phyloP scores from a whole-genome alignment of 208 protist genomes.

The Angomonas desouzai region DNA sequence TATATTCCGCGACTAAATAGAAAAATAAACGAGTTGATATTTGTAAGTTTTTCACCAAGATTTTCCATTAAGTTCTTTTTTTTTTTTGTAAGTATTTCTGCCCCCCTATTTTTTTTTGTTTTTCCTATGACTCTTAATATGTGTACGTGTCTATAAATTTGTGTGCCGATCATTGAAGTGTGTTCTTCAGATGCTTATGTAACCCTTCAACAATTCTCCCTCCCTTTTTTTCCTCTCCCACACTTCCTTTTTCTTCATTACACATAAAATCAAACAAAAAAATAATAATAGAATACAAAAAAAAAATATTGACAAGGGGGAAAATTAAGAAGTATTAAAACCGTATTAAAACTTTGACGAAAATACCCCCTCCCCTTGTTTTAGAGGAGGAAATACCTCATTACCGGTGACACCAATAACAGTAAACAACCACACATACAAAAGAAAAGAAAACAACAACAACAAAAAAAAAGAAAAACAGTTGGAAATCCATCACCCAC shows the following conservation, averaged over 20 bases:
- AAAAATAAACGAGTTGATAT: too few species aligned
- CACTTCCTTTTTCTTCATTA: not conserved
- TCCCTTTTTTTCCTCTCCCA: not conserved
- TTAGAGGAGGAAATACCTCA: too few species aligned
- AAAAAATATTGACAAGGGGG: not conserved
- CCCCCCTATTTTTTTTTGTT: constrained; percentile 2
- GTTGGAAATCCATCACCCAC: not conserved
- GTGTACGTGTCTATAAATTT: too few species aligned
- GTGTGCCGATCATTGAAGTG: too few species aligned
- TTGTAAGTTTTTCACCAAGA: not conserved
- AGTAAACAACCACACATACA: too few species aligned
- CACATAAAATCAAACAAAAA: not conserved
- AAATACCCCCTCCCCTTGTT: too few species aligned
- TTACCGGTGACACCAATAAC: too few species aligned
- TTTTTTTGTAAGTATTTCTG: not conserved
- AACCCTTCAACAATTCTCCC: not conserved
- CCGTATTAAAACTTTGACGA: too few species aligned
- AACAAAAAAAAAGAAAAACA: constrained; percentile 13
- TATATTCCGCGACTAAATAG: too few species aligned
- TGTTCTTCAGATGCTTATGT: not conserved
- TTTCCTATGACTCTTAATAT: constrained; percentile 4
- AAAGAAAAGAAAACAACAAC: not conserved
- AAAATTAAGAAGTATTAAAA: constrained; percentile 8
- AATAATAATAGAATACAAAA: not conserved
- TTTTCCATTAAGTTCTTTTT: not conserved